These are phyloP conservation scores for Hypomyces rosellus DNA, from an alignment of 2,329 filamentous ascomycete species.

Conservation along the genomic window DNA sequence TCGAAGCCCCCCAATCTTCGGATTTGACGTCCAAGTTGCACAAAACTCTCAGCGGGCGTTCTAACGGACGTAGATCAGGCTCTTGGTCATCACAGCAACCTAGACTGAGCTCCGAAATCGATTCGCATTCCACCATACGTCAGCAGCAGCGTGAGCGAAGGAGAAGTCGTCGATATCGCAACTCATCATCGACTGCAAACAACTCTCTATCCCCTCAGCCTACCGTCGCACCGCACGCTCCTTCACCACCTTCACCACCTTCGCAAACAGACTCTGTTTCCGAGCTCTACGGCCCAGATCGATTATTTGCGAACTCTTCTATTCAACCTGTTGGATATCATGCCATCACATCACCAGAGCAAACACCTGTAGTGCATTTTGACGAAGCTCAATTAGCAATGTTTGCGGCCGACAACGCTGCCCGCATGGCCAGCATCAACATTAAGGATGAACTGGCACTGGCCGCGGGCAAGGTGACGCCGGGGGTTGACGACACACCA, in stretches of 20 bases:
- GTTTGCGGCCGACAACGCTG: constrained; percentile 27
- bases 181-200: background rate
- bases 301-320: constrained; percentile 27
- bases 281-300: constrained; percentile 40
- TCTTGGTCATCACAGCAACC: constrained; percentile 7
- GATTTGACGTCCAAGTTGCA: constrained; percentile 4
- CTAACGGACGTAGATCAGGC: constrained; percentile 12
- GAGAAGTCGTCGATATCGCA: constrained; percentile 3
- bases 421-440: constrained; percentile 32
- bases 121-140: constrained; percentile 5
- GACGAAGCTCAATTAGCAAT: constrained; percentile 35
- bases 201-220: constrained; percentile 30
- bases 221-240: constrained; percentile 20
- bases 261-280: constrained; percentile 27
- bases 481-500: constrained; percentile 75
- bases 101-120: background rate
- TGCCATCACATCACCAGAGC: constrained; percentile 2
- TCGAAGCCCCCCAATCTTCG: constrained; percentile 33
- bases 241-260: constrained; percentile 32
- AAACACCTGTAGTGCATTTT: constrained; percentile 25
- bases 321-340: constrained; percentile 17
- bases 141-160: constrained; percentile 6
- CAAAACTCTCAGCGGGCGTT: background rate
- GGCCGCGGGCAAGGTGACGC: constrained; percentile 54
- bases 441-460: constrained; percentile 49